Conservation (phyloP, 495 filamentous ascomycete genomes). For the Parathielavia hyrcaniae region DNA sequence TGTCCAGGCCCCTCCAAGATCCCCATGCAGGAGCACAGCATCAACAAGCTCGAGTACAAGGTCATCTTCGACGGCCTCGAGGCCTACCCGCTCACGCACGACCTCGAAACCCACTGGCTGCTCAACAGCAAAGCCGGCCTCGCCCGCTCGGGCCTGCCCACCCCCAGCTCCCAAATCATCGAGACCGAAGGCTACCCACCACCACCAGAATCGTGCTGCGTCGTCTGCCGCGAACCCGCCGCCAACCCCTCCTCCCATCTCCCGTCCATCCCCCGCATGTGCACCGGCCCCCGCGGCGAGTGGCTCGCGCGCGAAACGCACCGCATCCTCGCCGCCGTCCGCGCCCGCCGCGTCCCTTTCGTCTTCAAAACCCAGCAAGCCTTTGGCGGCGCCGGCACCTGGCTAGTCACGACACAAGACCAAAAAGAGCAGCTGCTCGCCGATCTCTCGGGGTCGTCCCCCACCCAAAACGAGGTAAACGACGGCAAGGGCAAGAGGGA, state of each 20-base stretch:
- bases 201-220: slow-evolving; percentile 17
- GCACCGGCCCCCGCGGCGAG: slow-evolving; percentile 19
- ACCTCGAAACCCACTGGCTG: slow-evolving; percentile 29
- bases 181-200: slow-evolving; percentile 6
- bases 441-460: slow-evolving; percentile 13
- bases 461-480: neutral
- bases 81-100: slow-evolving; percentile 19
- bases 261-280: slow-evolving; percentile 19
- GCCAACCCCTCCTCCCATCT: neutral
- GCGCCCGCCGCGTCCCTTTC: slow-evolving; percentile 24
- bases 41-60: slow-evolving; percentile 29
- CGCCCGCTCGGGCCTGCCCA: slow-evolving; percentile 25
- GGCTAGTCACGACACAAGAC: slow-evolving; percentile 20
- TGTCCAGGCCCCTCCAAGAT: slow-evolving; percentile 26
- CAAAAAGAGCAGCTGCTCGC: slow-evolving; percentile 21
- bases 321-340: slow-evolving; percentile 19
- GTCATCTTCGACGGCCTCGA: slow-evolving; percentile 26
- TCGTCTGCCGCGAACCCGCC: slow-evolving; percentile 11
- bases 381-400: slow-evolving; percentile 36
- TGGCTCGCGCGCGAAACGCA: slow-evolving; percentile 25
- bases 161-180: slow-evolving; percentile 22
- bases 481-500: too few species aligned
- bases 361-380: slow-evolving; percentile 36
- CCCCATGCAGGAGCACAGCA: slow-evolving; percentile 18
- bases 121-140: slow-evolving; percentile 32